These are phyloP conservation scores for Plasmodium cynomolgi DNA, from an alignment of 169 alveolate species.

Conservation along the genomic window DNA sequence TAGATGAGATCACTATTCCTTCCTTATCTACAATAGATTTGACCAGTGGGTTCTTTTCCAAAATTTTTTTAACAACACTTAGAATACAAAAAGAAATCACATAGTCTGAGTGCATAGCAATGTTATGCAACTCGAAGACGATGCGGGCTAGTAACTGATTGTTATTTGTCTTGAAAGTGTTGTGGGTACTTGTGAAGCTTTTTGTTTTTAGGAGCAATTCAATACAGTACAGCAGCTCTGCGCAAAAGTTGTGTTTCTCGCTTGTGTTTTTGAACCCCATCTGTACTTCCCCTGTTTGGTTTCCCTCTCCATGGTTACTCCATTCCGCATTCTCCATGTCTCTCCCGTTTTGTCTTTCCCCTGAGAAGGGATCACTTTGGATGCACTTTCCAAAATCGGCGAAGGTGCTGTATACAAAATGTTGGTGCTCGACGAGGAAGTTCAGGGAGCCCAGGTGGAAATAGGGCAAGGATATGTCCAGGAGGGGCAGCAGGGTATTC, in stretches of 20 bases:
- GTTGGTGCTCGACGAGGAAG: constrained; percentile 11
- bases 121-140: constrained; percentile 10
- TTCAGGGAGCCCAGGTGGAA: constrained; percentile 1
- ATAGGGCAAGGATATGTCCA: constrained; percentile 22
- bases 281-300: not conserved
- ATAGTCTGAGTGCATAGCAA: constrained; percentile 58
- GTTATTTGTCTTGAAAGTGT: constrained; percentile 32
- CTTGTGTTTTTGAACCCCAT: not conserved
- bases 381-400: not conserved
- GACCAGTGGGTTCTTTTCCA: constrained; percentile 27
- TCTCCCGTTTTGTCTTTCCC: not conserved
- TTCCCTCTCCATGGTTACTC: not conserved
- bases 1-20: constrained; percentile 11
- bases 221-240: constrained; percentile 34
- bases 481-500: not conserved
- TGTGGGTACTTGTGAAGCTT: constrained; percentile 30
- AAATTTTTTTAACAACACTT: not conserved
- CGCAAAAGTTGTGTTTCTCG: constrained; percentile 10
- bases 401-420: constrained; percentile 14
- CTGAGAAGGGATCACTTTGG: not conserved
- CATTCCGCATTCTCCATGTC: not conserved
- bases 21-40: constrained; percentile 39
- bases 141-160: constrained; percentile 24
- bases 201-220: constrained; percentile 42
- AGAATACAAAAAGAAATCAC: constrained; percentile 21